phyloP scores from a whole-genome alignment of 108 stramenopile species.

The Nannochloropsis gaditana region DNA sequence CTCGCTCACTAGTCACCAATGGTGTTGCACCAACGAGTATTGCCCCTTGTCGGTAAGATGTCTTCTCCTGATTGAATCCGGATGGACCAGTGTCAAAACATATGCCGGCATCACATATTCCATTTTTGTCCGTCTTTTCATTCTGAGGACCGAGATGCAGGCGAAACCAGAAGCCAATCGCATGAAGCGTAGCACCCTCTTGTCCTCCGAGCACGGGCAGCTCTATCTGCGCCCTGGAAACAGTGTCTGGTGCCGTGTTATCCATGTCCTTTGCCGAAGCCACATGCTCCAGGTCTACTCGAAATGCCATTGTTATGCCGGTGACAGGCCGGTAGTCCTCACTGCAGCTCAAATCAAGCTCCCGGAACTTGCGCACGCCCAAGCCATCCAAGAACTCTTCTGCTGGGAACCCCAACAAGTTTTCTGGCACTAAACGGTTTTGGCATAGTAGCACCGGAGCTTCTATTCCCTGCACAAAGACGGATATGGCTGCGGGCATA shows the following conservation, averaged over 20 bases:
- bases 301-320: not conserved
- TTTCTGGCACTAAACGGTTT: conserved; percentile 37
- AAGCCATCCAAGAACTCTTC: conserved; percentile 44
- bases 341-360: conserved; percentile 31
- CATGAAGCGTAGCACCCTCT: conserved; percentile 43
- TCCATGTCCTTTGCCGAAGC: conserved; percentile 28
- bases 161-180: conserved; percentile 46
- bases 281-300: conserved; percentile 24
- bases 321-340: not conserved
- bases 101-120: not conserved
- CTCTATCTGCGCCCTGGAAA: conserved; percentile 22
- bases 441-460: conserved; percentile 36
- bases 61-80: not conserved
- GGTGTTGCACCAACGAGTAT: not conserved
- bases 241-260: conserved; percentile 35
- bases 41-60: conserved; percentile 2
- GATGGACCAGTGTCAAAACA: not conserved
- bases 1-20: not conserved
- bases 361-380: conserved; percentile 42
- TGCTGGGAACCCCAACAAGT: conserved; percentile 33
- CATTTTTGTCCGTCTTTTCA: not conserved
- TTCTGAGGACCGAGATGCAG: not conserved
- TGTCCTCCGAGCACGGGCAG: conserved; percentile 21
- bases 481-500: conserved; percentile 2
- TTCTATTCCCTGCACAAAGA: conserved; percentile 45